Conservation (phyloP, 495 filamentous ascomycete species). For the Cryomyces antarcticus region DNA sequence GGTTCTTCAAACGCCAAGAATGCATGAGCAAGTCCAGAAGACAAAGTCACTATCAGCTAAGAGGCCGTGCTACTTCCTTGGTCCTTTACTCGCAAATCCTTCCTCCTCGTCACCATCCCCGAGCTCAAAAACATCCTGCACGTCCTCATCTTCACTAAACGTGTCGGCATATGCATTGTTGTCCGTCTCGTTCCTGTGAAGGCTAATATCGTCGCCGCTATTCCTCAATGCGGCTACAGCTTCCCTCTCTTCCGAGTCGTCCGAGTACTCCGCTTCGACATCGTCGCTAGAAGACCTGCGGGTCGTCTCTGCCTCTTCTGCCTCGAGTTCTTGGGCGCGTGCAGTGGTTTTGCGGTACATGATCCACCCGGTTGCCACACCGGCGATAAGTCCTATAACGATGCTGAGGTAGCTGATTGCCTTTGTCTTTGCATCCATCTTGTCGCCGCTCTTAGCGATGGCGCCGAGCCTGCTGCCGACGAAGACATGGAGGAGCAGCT, state of each 20-base stretch:
- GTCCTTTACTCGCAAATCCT: too few species aligned
- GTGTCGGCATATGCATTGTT: constrained; percentile 22
- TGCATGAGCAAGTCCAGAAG: too few species aligned
- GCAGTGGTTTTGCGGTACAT: constrained; percentile 73
- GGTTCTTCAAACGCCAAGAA: too few species aligned
- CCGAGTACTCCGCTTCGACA: constrained; percentile 19
- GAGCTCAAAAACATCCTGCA: constrained; percentile 14
- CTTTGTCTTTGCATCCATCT: constrained; percentile 45
- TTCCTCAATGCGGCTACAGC: constrained; percentile 12
- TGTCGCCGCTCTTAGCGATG: constrained; percentile 40
- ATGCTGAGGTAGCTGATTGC: constrained; percentile 70
- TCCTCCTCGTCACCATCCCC: constrained; percentile 16
- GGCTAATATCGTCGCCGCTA: constrained; percentile 37
- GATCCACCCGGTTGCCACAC: constrained; percentile 55
- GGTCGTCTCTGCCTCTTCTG: constrained; percentile 42
- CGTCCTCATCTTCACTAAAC: constrained; percentile 18
- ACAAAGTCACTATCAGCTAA: too few species aligned
- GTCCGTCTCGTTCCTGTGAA: constrained; percentile 16
- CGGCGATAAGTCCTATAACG: constrained; percentile 44
- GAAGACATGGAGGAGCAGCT: constrained; percentile 81
- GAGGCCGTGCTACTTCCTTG: too few species aligned
- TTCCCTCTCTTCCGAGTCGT: constrained; percentile 17
- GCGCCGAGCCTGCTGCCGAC: constrained; percentile 60
- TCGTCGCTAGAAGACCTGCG: too few species aligned
- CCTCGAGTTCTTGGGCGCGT: constrained; percentile 64